Evolutionary conservation across 192 early-diverging fungal species (phyloP).

Genomic region (Glomus cerebriforme): DNA sequence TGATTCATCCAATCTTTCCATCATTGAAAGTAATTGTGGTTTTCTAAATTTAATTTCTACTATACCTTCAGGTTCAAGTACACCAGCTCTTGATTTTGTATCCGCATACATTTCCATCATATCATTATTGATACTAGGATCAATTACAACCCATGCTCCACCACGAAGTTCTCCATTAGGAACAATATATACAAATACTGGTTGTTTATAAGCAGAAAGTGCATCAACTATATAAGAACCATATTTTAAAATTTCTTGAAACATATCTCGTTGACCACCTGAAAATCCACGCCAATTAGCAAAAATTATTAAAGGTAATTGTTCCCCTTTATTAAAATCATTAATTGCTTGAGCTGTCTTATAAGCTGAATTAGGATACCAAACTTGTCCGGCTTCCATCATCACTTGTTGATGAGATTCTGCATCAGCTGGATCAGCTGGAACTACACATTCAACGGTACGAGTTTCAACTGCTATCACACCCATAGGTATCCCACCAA

Average conservation of each 20-base stretch:
- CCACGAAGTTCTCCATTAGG: slow-evolving; percentile 95
- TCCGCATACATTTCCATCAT: slow-evolving; percentile 99
- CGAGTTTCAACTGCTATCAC: slow-evolving; percentile 96
- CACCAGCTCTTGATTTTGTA: slow-evolving; percentile 86
- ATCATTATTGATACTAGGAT: slow-evolving; percentile 94
- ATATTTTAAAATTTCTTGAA: slow-evolving; percentile 96
- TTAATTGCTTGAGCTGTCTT: slow-evolving; percentile 99
- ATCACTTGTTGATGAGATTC: slow-evolving; percentile 87
- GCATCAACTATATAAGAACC: slow-evolving; percentile 98
- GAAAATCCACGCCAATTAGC: slow-evolving; percentile 99
- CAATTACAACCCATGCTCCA: slow-evolving; percentile 97
- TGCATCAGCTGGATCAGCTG: slow-evolving; percentile 93
- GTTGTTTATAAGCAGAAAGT: slow-evolving; percentile 92
- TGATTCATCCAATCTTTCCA: slow-evolving; percentile 87
- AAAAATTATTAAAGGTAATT: slow-evolving; percentile 97
- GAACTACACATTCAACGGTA: slow-evolving; percentile 86
- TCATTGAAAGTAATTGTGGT: slow-evolving; percentile 86
- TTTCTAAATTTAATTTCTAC: slow-evolving; percentile 98
- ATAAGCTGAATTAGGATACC: slow-evolving; percentile 99
- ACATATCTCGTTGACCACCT: slow-evolving; percentile 99
- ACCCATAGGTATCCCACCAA: slow-evolving; percentile 97
- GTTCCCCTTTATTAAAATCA: slow-evolving; percentile 99
- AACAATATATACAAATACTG: slow-evolving; percentile 95
- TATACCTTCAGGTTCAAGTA: slow-evolving; percentile 95
- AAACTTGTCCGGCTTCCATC: slow-evolving; percentile 93